Base-by-base conservation (phyloP, 257 asterid species). In the Cruciata laevipes region DNA sequence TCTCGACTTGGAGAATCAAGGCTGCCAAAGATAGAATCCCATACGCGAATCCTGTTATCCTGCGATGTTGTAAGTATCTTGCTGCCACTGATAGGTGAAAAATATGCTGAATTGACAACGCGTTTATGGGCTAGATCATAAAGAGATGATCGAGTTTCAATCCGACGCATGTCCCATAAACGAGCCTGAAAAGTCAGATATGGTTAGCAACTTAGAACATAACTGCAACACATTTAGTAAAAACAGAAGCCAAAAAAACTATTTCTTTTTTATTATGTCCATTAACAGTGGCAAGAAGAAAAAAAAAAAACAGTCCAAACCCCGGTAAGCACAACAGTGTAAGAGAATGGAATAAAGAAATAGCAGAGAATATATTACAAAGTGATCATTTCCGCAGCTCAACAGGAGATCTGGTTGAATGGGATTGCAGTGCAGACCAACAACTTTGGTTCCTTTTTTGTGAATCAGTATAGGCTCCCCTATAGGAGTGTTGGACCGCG, bases 311-410 rank as follows among this genome's bases (percentile, higher is more conserved):
- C 37, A 2, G 30, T 31, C 42, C 57, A 31, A 62, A 33, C 74
- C 62, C 52, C 32, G 18, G 68, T 37, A 7, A 59, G 69, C 55
- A 59, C 32, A 42, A n/a, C 11, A 7, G n/a, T 60, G 59, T 52
- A 52, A 62, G 23, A 67, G 47, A 44, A 69, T 9, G 49, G n/a
- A 11, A 25, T 42, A 8, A 61, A 79, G n/a, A 18, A 65, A 62
- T 7, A 59, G 25, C 6, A 71, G 38, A 66, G 73, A 75, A 74
- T 63, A 74, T 63, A 85, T 78, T 85, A 93, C 99, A 68, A 88
- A 93, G 83, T 90, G 97, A 77, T 93, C 99, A 65, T 93, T 93
- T 78, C 99, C 99, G 68, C 96, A 90, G 35, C 95, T 90, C 80
- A 93, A 63, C 65, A 90, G 83, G 66, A 93, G 89, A 79, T 93